These are phyloP conservation scores for Penicillium sp. DNA, from an alignment of 2,329 filamentous ascomycete species.

Conservation along the genomic window DNA sequence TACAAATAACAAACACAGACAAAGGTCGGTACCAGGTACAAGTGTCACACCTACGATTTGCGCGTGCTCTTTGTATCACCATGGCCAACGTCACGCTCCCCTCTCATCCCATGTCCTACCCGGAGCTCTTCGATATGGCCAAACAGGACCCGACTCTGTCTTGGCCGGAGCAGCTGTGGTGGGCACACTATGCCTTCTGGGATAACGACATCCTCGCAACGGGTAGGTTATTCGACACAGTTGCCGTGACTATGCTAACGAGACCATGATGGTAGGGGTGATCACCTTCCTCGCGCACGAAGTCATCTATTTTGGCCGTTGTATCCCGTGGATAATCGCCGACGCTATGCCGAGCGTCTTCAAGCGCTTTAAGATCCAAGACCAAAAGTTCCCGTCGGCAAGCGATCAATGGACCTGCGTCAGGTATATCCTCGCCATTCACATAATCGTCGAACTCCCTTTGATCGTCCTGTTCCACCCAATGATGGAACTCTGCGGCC, in stretches of 20 bases:
- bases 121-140: constrained; percentile 65
- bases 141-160: constrained; percentile 83
- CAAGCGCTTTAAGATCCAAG: constrained; percentile 92
- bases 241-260: not conserved
- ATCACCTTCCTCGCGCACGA: constrained; percentile 96
- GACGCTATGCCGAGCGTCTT: constrained; percentile 79
- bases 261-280: constrained; percentile 81
- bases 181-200: constrained; percentile 94
- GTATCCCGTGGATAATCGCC: constrained; percentile 86
- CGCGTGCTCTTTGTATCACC: not conserved
- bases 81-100: constrained; percentile 27
- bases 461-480: constrained; percentile 95
- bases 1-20: constrained; percentile 14
- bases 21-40: not conserved
- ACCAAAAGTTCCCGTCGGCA: constrained; percentile 76
- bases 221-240: constrained; percentile 8
- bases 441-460: constrained; percentile 95
- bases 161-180: constrained; percentile 84
- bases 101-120: constrained; percentile 56
- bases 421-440: constrained; percentile 84
- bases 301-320: constrained; percentile 87
- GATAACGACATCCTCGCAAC: constrained; percentile 86
- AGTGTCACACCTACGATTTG: not conserved
- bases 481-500: constrained; percentile 85
- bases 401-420: constrained; percentile 93